Base-by-base conservation (phyloP, 805 yeast genomes). In the Lachancea waltii region DNA sequence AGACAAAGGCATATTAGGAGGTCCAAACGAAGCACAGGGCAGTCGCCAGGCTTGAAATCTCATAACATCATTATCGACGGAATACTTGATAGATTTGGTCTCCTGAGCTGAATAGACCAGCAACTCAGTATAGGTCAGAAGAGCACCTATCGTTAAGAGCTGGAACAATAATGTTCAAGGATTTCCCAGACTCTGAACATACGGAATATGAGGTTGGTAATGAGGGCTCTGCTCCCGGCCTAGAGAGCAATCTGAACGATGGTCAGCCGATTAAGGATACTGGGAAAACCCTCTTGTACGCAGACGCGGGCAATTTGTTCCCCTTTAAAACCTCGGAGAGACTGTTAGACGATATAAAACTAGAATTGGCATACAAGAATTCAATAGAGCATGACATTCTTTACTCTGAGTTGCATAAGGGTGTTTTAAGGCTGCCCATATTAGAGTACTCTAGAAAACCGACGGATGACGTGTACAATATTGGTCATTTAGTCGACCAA, bases 271-370 rank as follows among this genome's bases (percentile, higher is more conserved):
- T 16, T n/a, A 17, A 38, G 13, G 63, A 59, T 35, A 49, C 46
- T 37, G 64, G 64, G 10, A 54, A 46, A 20, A 40, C 41, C 7
- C 30, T 55, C 6, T 31, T 60, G 36, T 60, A 60, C 31, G 50
- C 55, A 10, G 36, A 48, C 30, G 30, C 47, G 15, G 26, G 39
- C 13, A 33, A 28, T 3, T 27, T 30, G 6, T 52, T 49, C 28
- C 62, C 62, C 4, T 75, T 75, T 60, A 83, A 82, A 49, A 81
- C 90, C 0, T 59, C 79, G 5, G 82, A 82, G 49, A 64, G 90
- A 38, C 64, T 83, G 15, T 48, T 81, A 16, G 86, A 80, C 53
- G 90, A 82, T 50, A 52, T 82, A 21, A 62, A 72, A 36, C 68
- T 65, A 21, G 73, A 68, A 42, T 53, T 70, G 7, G 45, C 58